Evolutionary conservation across 441 rosid species (phyloP).

Genomic region (Cnidoscolus chayamansa): DNA sequence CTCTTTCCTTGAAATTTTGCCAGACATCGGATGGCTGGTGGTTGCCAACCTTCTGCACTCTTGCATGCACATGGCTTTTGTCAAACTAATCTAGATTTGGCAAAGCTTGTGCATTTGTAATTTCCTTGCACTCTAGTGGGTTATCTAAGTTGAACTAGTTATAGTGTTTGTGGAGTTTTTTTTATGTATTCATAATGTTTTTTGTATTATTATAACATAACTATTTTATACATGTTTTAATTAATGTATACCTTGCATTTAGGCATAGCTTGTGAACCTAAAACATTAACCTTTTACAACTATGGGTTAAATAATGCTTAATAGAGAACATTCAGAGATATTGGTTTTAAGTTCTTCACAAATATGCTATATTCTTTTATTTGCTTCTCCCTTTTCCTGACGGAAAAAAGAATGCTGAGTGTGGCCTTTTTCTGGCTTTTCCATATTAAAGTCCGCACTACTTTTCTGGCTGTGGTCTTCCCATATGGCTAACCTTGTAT

Average conservation of each 20-base stretch:
- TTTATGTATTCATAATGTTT: not conserved
- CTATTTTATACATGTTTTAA: not conserved
- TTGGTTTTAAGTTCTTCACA: not conserved
- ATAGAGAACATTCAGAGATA: not conserved
- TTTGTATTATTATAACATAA: not conserved
- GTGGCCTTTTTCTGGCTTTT: not conserved
- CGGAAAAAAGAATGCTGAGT: not conserved
- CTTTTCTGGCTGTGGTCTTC: not conserved
- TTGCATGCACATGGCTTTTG: not conserved
- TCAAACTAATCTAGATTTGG: not conserved
- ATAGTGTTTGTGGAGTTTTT: not conserved
- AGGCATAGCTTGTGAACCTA: not conserved
- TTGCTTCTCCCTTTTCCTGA: not conserved
- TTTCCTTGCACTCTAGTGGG: not conserved
- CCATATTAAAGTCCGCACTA: not conserved
- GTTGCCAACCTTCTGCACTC: not conserved
- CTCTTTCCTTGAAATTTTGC: too few relatives aligned
- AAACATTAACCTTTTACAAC: not conserved
- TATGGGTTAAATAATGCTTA: not conserved
- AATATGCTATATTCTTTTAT: not conserved
- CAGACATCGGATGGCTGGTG: not conserved
- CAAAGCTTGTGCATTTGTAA: not conserved
- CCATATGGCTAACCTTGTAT: not conserved
- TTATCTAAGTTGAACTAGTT: conserved; percentile 1
- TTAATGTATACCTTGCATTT: too few relatives aligned